Evolutionary conservation across 768 basidiomycete species (phyloP), one percentile per base, ranked within the genome.

Genomic region (Tricholoma furcatifolium): DNA sequence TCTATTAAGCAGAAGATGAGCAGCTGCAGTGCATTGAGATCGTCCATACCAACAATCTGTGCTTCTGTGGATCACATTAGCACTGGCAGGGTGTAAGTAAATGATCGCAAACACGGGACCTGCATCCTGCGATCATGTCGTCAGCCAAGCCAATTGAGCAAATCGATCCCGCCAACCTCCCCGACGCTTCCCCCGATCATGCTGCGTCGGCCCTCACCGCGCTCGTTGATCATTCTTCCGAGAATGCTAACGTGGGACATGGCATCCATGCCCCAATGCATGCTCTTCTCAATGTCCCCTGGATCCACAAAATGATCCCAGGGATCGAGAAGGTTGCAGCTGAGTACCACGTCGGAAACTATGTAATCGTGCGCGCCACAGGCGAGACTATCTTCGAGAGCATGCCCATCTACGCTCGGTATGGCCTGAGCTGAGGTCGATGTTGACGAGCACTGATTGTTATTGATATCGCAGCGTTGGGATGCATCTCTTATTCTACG

Each of bases 401-500:
- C 30, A 90, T 90, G 88, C 88, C 88, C 1, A 72, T 89, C 40
- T 88, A 83, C 60, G 78, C 81, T 2, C 73, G 83, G 65, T 76
- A 41, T 32, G 27, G 3, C 57, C 58, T 6, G 35, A 20, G 45
- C 50, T 12, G 21, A 14, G 14, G 38, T 15, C 8, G 56, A 42
- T 18, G 18, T 60, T 3, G 47, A 55, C 48, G 38, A 5, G 40
- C 14, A 32, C 20, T 21, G 15, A 7, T 18, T 43, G 24, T 57
- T 15, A 31, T 21, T 49, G 41, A 51, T 46, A 17, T 15, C 56
- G 12, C 41, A 75, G 75, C 36, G 73, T 87, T 42, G 85, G 84
- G 6, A 91, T 91, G 89, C 88, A 91, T 60, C 74, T 91, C 5
- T 67, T 91, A 23, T 91, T 88, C 60, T 80, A 80, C 41, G 82